Evolutionary conservation across 768 basidiomycete genomes (phyloP).

Genomic region (Termitomyces heimii): DNA sequence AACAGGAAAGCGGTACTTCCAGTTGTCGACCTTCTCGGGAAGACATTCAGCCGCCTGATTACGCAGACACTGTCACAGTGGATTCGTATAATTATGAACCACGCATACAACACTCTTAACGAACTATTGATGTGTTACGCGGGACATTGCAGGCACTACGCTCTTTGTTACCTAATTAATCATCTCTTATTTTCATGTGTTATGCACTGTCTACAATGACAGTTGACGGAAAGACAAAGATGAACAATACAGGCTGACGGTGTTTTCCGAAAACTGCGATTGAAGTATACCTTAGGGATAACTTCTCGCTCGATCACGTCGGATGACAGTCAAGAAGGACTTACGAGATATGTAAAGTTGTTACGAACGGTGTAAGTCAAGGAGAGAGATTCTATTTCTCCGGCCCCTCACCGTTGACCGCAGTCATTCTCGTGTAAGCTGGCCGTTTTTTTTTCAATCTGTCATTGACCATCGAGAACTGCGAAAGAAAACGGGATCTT

Average conservation of each 20-base stretch:
- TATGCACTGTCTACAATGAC: not conserved
- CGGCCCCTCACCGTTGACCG: too few relatives aligned
- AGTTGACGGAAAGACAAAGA: not conserved
- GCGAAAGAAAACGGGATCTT: not conserved
- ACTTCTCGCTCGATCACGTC: not conserved
- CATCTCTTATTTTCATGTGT: not conserved
- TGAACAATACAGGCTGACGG: not conserved
- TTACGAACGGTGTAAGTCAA: not conserved
- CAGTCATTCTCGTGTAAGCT: not conserved
- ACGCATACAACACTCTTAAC: not conserved
- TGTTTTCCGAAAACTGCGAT: not conserved
- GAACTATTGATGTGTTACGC: not conserved
- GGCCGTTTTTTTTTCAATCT: not conserved
- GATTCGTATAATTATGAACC: conserved; percentile 6
- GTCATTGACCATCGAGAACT: not conserved
- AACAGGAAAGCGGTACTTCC: not conserved
- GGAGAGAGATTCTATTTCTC: not conserved
- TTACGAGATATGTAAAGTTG: not conserved
- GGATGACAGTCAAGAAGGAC: not conserved
- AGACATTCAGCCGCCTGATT: not conserved
- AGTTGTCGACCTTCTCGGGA: not conserved
- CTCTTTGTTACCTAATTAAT: not conserved
- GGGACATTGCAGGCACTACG: not conserved
- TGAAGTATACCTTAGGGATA: not conserved
- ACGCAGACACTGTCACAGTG: not conserved